Percentiles rank a stretch among this genome's conserved stretches.
Evolutionary conservation across 2,329 filamentous ascomycete species (phyloP).

Genomic region (Dissoconium aciculare): DNA sequence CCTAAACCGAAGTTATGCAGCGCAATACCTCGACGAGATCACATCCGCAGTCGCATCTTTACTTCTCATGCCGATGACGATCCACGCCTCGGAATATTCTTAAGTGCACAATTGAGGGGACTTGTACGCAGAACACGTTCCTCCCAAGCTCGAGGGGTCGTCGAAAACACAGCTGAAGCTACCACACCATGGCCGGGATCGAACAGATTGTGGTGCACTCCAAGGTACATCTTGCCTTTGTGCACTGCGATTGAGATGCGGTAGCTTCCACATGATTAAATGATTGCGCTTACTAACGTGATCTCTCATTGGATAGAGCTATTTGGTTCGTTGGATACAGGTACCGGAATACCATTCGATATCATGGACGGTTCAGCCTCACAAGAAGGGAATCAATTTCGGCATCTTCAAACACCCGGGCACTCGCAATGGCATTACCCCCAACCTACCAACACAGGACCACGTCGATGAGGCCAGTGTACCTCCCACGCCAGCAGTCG

Average conservation of each 20-base stretch:
- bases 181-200: constrained; percentile 76
- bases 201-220: constrained; percentile 95
- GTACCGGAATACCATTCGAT: constrained; percentile 83
- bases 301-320: constrained; percentile 64
- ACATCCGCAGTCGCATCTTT: too few relatives aligned
- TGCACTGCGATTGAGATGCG: background rate
- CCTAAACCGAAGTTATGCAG: too few relatives aligned
- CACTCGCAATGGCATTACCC: constrained; percentile 42
- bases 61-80: too few relatives aligned
- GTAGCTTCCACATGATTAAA: background rate
- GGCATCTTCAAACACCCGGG: constrained; percentile 96
- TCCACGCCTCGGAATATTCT: too few relatives aligned
- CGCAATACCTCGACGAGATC: too few relatives aligned
- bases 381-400: constrained; percentile 98
- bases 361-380: constrained; percentile 93
- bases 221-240: constrained; percentile 50
- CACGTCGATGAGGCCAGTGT: constrained; percentile 25
- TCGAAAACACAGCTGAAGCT: too few relatives aligned
- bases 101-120: too few relatives aligned
- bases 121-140: too few relatives aligned
- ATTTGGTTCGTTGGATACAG: constrained; percentile 93
- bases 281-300: too few relatives aligned
- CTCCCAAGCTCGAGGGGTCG: too few relatives aligned
- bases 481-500: constrained; percentile 23
- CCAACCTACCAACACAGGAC: constrained; percentile 27